Evolutionary conservation across 345 rosid species (phyloP), one percentile per base, ranked within the genome.

Genomic region (Lepidium didymum): DNA sequence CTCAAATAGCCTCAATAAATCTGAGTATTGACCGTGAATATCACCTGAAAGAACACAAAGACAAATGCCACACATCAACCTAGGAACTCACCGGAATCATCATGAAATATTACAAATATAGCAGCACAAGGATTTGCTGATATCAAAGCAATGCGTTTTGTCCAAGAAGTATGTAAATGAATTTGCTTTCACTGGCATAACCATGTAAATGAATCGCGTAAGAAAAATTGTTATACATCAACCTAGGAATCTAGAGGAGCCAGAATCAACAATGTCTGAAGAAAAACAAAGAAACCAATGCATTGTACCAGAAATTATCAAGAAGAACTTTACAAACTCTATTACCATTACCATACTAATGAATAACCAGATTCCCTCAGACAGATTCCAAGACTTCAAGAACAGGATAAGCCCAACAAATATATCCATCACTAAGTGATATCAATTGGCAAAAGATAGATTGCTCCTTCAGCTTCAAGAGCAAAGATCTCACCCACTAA

Each of bases 1-100:
- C 56, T 82, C 86, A 9, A 82, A 82, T 25, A 82, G 80, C 73
- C 86, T 77, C 40, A 70, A 25, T 1, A 70, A 35, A 62, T 70
- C 75, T 21, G 75, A 61, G 62, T 70, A 70, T 33, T 79, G 83
- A 18, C 80, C 84, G 8, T 80, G 84, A 49, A 80, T 75, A 70
- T 82, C 82, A 60, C 86, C 86, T 82, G 69, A 23, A 60, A 42
- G 31, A 61, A 41, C 40, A 49, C 21, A 59, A 25, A 21, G 5
- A 27, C 50, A 10, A 35, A 18, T 64, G 38, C 34, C 7, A 67
- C 29, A 35, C 6, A 56, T 68, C 56, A 68, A 54, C 34, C 6
- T 23, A 41, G 10, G 16, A 8, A 33, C 12, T 1, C 35, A 59
- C 19, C 16, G 5, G 59, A 59, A 54, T 15, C 42, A 18, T 62